These are phyloP conservation scores for Chenopodium berlandieri DNA, from an alignment of 148 eudicot species.

Conservation along the genomic window DNA sequence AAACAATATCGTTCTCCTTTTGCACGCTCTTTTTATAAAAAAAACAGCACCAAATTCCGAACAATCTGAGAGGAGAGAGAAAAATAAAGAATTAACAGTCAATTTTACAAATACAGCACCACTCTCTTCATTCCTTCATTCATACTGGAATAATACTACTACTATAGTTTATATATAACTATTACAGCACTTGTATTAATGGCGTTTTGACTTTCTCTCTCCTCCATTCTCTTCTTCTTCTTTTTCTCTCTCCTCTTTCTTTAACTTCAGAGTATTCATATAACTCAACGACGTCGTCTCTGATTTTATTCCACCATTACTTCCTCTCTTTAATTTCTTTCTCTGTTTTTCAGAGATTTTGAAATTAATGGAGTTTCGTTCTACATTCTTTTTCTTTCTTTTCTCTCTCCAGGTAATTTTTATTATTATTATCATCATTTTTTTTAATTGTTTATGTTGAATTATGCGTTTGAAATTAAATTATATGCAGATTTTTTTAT, in stretches of 20 bases:
- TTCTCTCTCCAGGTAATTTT: slow-evolving; percentile 28
- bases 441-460: too few species aligned
- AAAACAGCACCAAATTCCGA: too few species aligned
- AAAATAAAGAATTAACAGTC: too few species aligned
- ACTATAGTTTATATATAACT: too few species aligned
- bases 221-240: background rate
- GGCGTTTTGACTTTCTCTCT: slow-evolving; percentile 19
- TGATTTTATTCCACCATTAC: too few species aligned
- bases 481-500: too few species aligned
- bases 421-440: background rate
- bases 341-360: slow-evolving; percentile 2
- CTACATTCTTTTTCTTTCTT: slow-evolving; percentile 9
- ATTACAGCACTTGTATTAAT: slow-evolving; percentile 1
- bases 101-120: too few species aligned
- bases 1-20: background rate
- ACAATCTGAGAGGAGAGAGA: background rate
- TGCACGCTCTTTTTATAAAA: background rate
- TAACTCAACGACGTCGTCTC: background rate
- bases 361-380: slow-evolving; percentile 20
- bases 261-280: background rate
- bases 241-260: background rate
- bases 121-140: too few species aligned
- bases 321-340: background rate
- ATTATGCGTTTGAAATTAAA: background rate
- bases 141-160: too few species aligned